These are phyloP conservation scores for Lodderomyces jiufengensis DNA, from an alignment of 1,139 yeast genomes.

Conservation along the genomic window DNA sequence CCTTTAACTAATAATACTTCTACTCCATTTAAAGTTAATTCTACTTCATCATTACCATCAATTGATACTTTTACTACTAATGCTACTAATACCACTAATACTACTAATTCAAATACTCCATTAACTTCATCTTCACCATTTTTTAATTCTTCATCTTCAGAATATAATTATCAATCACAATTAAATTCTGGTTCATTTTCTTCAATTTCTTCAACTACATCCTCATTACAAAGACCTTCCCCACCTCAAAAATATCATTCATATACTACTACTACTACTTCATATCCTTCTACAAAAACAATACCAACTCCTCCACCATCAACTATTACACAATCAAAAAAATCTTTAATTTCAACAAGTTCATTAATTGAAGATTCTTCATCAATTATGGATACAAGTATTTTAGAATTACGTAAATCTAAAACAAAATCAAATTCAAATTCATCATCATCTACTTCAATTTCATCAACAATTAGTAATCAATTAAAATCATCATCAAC, in stretches of 20 bases:
- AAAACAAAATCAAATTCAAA: constrained; percentile 7
- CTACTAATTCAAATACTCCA: constrained; percentile 13
- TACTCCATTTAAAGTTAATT: constrained; percentile 10
- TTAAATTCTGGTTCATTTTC: neutral
- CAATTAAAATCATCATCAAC: constrained; percentile 11
- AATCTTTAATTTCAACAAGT: neutral
- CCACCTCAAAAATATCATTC: constrained; percentile 2
- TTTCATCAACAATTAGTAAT: constrained; percentile 7
- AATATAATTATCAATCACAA: neutral
- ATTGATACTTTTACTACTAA: constrained; percentile 14
- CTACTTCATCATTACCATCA: constrained; percentile 23
- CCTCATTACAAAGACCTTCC: neutral
- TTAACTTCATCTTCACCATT: constrained; percentile 1
- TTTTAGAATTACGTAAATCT: constrained; percentile 11
- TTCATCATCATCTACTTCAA: constrained; percentile 7
- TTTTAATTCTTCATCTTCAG: neutral
- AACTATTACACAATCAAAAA: neutral
- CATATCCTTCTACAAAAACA: constrained; percentile 1
- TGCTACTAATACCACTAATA: too few species aligned
- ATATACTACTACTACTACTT: constrained; percentile 1
- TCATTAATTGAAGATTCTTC: constrained; percentile 2
- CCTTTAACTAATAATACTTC: constrained; percentile 31
- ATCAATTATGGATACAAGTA: constrained; percentile 12
- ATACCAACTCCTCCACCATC: constrained; percentile 13
- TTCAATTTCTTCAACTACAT: constrained; percentile 1